Evolutionary conservation across 768 basidiomycete species (phyloP).

Genomic region (Trametes cingulata): DNA sequence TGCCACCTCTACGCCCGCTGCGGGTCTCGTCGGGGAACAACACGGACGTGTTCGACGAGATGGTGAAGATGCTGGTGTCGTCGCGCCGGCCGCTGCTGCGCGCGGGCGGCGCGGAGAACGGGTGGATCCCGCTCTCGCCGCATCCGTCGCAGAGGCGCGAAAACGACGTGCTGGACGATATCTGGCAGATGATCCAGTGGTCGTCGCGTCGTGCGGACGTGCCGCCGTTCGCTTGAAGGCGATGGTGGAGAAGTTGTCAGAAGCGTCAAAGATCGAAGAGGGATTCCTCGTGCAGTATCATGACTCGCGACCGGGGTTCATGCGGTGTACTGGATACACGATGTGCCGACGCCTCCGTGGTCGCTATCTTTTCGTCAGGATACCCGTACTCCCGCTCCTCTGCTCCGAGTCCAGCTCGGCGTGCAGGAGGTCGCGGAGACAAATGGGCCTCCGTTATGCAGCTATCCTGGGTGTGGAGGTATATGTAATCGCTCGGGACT

Average conservation of each 20-base stretch:
- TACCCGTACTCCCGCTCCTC: no score
- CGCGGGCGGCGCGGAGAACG: neutral
- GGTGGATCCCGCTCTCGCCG: slow-evolving; percentile 1
- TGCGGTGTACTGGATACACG: no score
- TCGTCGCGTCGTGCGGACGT: neutral
- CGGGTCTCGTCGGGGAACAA: neutral
- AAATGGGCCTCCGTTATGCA: no score
- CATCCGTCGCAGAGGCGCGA: neutral
- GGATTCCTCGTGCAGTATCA: no score
- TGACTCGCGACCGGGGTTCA: no score
- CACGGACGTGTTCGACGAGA: slow-evolving; percentile 12
- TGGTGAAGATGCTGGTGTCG: slow-evolving; percentile 6
- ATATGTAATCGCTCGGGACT: no score
- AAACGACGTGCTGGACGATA: slow-evolving; percentile 17
- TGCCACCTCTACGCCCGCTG: neutral
- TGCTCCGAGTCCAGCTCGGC: no score
- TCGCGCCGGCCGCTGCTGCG: slow-evolving; percentile 5
- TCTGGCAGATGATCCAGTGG: slow-evolving; percentile 11
- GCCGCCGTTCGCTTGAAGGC: neutral
- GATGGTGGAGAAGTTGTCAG: neutral
- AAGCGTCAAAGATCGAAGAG: no score
- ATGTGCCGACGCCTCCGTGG: no score
- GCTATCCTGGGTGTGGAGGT: no score
- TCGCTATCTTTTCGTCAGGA: no score
- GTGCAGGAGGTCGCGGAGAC: no score